Conservation (phyloP, 129 eudicot species). For the Ambrosia artemisiifolia region DNA sequence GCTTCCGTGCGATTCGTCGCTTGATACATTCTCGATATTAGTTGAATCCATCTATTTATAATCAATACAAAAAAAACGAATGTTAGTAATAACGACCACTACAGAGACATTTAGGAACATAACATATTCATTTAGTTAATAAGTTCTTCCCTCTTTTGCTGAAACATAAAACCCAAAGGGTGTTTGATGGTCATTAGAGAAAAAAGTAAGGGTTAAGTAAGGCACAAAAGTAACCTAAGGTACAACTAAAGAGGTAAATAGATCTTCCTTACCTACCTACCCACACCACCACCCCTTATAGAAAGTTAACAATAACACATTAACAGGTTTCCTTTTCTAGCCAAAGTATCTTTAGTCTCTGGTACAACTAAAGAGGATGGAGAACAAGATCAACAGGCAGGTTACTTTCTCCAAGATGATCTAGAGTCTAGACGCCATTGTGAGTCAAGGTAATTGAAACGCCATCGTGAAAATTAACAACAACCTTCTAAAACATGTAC, state of each 20-base stretch:
- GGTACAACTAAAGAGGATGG: conserved; percentile 81
- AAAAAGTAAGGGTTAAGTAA: conserved; percentile 36
- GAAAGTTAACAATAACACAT: conserved; percentile 27
- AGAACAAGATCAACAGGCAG: conserved; percentile 92
- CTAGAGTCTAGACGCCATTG: no score
- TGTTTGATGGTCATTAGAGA: conserved; percentile 23
- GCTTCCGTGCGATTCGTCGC: no score
- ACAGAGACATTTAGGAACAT: not conserved
- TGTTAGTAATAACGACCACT: no score
- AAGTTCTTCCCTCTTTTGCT: conserved; percentile 33
- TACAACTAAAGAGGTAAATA: no score
- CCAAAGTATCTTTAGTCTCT: conserved; percentile 24
- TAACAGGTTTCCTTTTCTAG: conserved; percentile 54
- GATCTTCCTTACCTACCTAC: no score
- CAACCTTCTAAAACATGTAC: no score
- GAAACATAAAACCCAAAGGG: conserved; percentile 39
- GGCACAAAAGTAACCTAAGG: conserved; percentile 18
- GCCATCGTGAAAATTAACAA: no score
- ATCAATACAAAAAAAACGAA: no score
- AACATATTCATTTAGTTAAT: not conserved
- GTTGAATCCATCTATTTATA: no score
- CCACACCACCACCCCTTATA: conserved; percentile 12
- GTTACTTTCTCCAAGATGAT: conserved; percentile 94
- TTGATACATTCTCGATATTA: no score
- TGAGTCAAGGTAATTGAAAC: no score